Conservation (phyloP, 805 yeast genomes). For the Sugiyamaella marilandica region DNA sequence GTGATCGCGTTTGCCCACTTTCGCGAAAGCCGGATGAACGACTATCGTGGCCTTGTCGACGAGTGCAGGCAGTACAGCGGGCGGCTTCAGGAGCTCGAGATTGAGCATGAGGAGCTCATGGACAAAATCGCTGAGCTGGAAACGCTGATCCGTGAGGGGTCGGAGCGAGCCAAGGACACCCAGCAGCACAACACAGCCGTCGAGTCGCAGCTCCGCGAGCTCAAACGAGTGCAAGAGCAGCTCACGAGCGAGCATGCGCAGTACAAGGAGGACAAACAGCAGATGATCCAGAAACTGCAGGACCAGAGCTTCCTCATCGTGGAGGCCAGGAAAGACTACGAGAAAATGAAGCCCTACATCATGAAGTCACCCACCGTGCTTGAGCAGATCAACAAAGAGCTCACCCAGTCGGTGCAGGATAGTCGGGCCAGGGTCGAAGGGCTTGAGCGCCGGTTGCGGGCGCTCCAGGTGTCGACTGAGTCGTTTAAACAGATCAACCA, state of each 20-base stretch:
- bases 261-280: slow-evolving; percentile 59
- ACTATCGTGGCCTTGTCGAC: slow-evolving; percentile 58
- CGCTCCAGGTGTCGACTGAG: slow-evolving; percentile 50
- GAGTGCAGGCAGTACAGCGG: slow-evolving; percentile 49
- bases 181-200: slow-evolving; percentile 49
- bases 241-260: slow-evolving; percentile 56
- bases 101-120: slow-evolving; percentile 37
- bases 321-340: slow-evolving; percentile 55
- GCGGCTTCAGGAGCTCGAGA: slow-evolving; percentile 36
- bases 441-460: slow-evolving; percentile 46
- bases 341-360: slow-evolving; percentile 54
- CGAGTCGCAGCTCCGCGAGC: slow-evolving; percentile 56
- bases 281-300: slow-evolving; percentile 54
- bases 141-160: slow-evolving; percentile 28
- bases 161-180: slow-evolving; percentile 33
- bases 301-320: slow-evolving; percentile 52
- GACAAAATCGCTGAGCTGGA: slow-evolving; percentile 36
- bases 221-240: slow-evolving; percentile 59
- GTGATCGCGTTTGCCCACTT: slow-evolving; percentile 81
- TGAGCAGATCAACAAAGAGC: slow-evolving; percentile 47
- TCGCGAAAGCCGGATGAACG: slow-evolving; percentile 68
- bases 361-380: slow-evolving; percentile 57
- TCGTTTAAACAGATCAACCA: slow-evolving; percentile 51
- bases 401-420: slow-evolving; percentile 41
- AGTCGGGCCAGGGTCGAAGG: slow-evolving; percentile 39